A percentile compares a stretch with the other conserved stretches of the same genome.
phyloP scores from a whole-genome alignment of 768 basidiomycete genomes.

The Termitomyces sp. region DNA sequence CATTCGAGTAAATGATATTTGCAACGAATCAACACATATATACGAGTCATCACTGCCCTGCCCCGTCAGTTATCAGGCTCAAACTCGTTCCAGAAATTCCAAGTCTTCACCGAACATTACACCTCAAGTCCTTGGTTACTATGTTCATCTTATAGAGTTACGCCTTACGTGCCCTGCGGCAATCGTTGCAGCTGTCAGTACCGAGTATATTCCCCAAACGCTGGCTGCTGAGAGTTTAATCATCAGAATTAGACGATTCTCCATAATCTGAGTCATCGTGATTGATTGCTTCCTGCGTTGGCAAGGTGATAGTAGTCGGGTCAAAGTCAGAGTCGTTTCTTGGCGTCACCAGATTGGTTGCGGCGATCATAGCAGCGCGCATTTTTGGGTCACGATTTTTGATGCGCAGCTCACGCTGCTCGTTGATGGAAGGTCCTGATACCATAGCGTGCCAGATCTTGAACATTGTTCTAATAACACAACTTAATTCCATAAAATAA shows the following conservation, averaged over 20 bases:
- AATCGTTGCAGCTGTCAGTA: neutral
- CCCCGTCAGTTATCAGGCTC: no score
- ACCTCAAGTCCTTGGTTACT: neutral
- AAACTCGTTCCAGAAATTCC: neutral
- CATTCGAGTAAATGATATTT: neutral
- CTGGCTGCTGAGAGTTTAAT: neutral
- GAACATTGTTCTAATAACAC: slow-evolving; percentile 31
- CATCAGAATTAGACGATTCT: slow-evolving; percentile 15
- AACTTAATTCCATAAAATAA: neutral
- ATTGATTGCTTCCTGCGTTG: neutral
- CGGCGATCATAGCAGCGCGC: neutral
- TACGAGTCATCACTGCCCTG: neutral
- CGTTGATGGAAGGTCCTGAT: slow-evolving; percentile 42
- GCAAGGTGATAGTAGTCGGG: slow-evolving; percentile 25
- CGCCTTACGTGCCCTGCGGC: neutral
- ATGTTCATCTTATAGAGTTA: neutral
- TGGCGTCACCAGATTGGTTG: neutral
- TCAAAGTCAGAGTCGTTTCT: slow-evolving; percentile 28
- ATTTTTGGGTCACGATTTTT: slow-evolving; percentile 2
- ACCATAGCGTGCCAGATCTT: slow-evolving; percentile 46
- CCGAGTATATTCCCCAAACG: neutral
- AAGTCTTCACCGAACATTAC: neutral
- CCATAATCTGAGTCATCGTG: slow-evolving; percentile 22
- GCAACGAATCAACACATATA: neutral
- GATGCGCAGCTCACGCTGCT: slow-evolving; percentile 30